These are phyloP conservation scores for Curvularia spicifera DNA, from an alignment of 2,329 filamentous ascomycete species.

Conservation along the genomic window DNA sequence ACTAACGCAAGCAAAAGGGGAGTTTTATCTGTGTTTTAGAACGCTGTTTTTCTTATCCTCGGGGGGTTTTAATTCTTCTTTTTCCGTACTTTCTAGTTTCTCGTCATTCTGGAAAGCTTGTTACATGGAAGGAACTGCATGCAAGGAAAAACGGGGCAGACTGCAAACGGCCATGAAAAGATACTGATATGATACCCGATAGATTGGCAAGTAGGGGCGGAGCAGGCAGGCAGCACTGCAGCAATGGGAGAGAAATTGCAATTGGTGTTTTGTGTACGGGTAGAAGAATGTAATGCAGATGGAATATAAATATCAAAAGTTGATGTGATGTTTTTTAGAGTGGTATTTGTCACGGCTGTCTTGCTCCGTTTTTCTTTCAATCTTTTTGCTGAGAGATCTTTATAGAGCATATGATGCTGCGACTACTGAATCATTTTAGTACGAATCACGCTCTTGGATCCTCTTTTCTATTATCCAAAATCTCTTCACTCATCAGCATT, in stretches of 20 bases:
- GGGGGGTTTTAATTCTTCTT: too few relatives aligned
- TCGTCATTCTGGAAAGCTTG: too few relatives aligned
- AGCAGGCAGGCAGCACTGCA: not conserved
- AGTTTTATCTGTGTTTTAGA: too few relatives aligned
- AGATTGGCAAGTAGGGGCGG: constrained; percentile 12
- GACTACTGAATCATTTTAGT: not conserved
- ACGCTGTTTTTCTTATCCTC: too few relatives aligned
- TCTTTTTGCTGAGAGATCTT: not conserved
- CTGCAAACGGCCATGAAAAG: constrained; percentile 1
- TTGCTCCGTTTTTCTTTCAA: not conserved
- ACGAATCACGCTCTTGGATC: not conserved
- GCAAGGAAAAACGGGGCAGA: not conserved
- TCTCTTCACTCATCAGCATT: too few relatives aligned
- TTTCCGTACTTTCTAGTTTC: not conserved
- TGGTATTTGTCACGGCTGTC: not conserved
- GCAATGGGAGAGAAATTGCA: constrained; percentile 5
- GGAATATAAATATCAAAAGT: not conserved
- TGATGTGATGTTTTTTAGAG: not conserved
- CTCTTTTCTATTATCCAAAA: too few relatives aligned
- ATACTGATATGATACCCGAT: constrained; percentile 17
- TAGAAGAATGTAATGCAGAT: not conserved
- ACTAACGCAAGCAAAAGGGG: too few relatives aligned
- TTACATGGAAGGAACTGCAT: not conserved
- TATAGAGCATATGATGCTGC: not conserved
- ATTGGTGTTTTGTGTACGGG: constrained; percentile 4